Percentiles rank a stretch among this genome's conserved stretches.
phyloP scores from a whole-genome alignment of 495 filamentous ascomycete genomes.

The Cudoniella acicularis region DNA sequence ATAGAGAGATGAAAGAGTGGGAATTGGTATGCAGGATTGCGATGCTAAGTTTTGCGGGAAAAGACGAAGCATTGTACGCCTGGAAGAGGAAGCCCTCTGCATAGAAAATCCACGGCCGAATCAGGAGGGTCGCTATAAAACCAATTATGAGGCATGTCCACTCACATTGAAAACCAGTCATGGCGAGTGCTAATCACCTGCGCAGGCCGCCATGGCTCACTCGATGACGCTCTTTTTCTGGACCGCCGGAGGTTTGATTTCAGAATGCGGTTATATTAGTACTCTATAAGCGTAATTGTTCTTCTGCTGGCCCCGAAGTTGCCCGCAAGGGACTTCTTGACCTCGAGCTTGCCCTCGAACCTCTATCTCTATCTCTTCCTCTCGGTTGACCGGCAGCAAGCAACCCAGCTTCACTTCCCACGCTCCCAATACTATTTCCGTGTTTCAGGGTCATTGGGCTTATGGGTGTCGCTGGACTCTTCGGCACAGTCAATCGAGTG shows the following conservation, averaged over 20 bases:
- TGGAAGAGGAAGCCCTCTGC: slow-evolving; percentile 24
- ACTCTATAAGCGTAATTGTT: neutral
- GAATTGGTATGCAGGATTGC: slow-evolving; percentile 41
- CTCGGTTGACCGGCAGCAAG: neutral
- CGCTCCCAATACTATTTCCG: neutral
- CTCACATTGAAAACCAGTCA: too few species aligned
- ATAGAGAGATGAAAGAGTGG: slow-evolving; percentile 38
- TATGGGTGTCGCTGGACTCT: neutral
- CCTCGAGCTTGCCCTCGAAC: neutral
- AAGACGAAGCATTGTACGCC: slow-evolving; percentile 52
- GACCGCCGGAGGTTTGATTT: too few species aligned
- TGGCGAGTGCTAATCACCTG: too few species aligned
- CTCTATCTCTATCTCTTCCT: neutral
- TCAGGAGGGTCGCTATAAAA: too few species aligned
- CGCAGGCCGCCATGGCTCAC: too few species aligned
- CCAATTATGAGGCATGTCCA: too few species aligned
- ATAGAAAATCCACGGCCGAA: neutral
- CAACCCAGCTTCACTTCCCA: neutral
- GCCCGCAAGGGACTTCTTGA: neutral
- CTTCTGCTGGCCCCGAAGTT: neutral
- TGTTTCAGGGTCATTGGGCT: neutral
- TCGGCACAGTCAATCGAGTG: neutral
- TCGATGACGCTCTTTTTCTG: neutral
- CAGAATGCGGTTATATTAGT: neutral
- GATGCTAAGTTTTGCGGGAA: slow-evolving; percentile 51